Conservation (phyloP, 1,284 basidiomycete genomes). For the Pseudozyma flocculosa region DNA sequence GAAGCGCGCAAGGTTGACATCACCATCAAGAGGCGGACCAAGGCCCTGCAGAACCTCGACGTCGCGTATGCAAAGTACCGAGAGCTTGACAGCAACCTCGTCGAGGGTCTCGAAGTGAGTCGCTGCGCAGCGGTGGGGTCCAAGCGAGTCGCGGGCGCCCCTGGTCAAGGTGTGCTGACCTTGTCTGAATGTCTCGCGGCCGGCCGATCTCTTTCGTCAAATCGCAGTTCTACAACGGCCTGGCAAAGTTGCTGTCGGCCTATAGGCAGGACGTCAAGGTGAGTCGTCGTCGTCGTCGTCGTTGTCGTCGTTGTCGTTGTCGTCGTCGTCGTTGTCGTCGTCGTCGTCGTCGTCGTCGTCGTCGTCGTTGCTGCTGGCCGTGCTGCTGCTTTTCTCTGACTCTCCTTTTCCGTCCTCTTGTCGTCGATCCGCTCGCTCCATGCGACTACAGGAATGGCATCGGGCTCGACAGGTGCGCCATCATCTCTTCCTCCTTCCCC, state of each 20-base stretch:
- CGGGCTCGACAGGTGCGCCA: slow-evolving; percentile 24
- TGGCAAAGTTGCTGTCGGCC: slow-evolving; percentile 36
- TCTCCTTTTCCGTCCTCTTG: too few relatives aligned
- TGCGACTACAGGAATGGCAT: slow-evolving; percentile 32
- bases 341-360: too few relatives aligned
- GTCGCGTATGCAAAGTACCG: slow-evolving; percentile 83
- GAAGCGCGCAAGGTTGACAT: slow-evolving; percentile 77
- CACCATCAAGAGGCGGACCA: slow-evolving; percentile 77
- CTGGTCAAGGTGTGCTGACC: too few relatives aligned
- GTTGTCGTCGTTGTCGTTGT: too few relatives aligned
- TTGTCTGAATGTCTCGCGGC: too few relatives aligned
- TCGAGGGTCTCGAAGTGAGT: slow-evolving; percentile 69
- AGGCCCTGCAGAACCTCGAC: slow-evolving; percentile 81
- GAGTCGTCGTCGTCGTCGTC: too few relatives aligned
- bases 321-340: too few relatives aligned
- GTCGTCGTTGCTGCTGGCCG: too few relatives aligned
- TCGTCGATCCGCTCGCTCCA: too few relatives aligned
- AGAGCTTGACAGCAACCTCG: slow-evolving; percentile 79
- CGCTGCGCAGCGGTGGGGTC: neutral
- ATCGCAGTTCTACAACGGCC: slow-evolving; percentile 59
- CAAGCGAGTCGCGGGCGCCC: neutral
- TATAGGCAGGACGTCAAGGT: slow-evolving; percentile 26
- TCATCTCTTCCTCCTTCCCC: neutral
- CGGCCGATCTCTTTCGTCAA: too few relatives aligned
- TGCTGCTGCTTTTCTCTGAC: too few relatives aligned